Evolutionary conservation across 108 stramenopile species (phyloP).

Genomic region (Fragilaria crotonensis): DNA sequence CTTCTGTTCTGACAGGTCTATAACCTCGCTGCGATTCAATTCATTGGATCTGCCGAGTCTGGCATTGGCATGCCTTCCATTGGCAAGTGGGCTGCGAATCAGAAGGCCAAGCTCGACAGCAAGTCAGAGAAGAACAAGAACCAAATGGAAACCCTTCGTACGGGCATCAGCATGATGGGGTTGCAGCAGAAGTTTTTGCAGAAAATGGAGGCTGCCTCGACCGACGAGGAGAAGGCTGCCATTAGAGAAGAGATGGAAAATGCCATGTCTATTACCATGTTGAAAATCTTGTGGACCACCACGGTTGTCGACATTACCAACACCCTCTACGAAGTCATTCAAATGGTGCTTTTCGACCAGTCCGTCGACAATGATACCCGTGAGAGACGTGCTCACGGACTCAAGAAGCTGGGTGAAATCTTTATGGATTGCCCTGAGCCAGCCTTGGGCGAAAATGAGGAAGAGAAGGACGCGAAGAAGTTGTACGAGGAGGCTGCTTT

Average conservation of each 20-base stretch:
- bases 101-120: constrained; percentile 37
- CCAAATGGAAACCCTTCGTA: constrained; percentile 32
- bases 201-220: constrained; percentile 42
- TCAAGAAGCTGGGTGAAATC: constrained; percentile 50
- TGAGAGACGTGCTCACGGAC: constrained; percentile 44
- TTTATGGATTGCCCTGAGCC: constrained; percentile 48
- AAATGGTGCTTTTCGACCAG: constrained; percentile 70
- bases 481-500: constrained; percentile 76
- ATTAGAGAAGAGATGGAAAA: constrained; percentile 37
- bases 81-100: constrained; percentile 53
- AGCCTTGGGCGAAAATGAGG: constrained; percentile 13
- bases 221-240: constrained; percentile 43
- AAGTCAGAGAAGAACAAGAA: constrained; percentile 24
- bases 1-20: constrained; percentile 20
- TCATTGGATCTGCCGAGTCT: constrained; percentile 55
- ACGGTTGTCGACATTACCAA: constrained; percentile 62
- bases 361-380: constrained; percentile 48
- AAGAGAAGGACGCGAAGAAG: constrained; percentile 37
- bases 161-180: constrained; percentile 43
- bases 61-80: constrained; percentile 69
- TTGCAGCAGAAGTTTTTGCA: constrained; percentile 34
- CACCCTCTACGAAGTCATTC: constrained; percentile 53
- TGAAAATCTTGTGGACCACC: constrained; percentile 58
- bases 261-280: constrained; percentile 25
- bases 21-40: constrained; percentile 47